Evolutionary conservation across 345 rosid genomes (phyloP).

Genomic region (Aquilaria yunnanensis): DNA sequence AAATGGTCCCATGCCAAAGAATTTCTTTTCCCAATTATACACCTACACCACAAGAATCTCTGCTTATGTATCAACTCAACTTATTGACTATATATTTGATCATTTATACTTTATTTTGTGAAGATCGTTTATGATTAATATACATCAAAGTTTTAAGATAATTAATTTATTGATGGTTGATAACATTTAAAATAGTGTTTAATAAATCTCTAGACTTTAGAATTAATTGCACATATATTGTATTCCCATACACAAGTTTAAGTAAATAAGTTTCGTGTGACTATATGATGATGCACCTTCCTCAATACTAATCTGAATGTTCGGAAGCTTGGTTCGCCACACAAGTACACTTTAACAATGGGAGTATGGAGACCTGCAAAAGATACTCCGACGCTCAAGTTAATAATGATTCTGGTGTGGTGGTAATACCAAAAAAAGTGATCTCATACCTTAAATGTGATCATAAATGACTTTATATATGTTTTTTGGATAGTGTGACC

Average conservation of each 20-base stretch:
- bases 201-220: no score
- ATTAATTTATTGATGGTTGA: not conserved
- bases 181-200: not conserved
- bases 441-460: not conserved
- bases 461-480: not conserved
- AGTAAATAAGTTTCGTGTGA: not conserved
- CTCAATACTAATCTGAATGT: no score
- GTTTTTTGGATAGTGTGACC: no score
- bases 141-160: not conserved
- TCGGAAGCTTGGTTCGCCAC: no score
- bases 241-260: conserved; percentile 13
- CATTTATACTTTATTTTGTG: not conserved
- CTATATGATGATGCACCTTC: not conserved
- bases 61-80: no score
- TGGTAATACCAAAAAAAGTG: not conserved
- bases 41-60: no score
- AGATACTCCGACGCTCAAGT: no score
- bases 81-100: not conserved
- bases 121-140: not conserved
- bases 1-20: no score
- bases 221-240: not conserved
- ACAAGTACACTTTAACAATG: no score
- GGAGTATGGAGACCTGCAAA: no score
- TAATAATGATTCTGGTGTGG: no score
- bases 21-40: no score